Conservation (phyloP, 345 rosid genomes). For the Salix dunnii region DNA sequence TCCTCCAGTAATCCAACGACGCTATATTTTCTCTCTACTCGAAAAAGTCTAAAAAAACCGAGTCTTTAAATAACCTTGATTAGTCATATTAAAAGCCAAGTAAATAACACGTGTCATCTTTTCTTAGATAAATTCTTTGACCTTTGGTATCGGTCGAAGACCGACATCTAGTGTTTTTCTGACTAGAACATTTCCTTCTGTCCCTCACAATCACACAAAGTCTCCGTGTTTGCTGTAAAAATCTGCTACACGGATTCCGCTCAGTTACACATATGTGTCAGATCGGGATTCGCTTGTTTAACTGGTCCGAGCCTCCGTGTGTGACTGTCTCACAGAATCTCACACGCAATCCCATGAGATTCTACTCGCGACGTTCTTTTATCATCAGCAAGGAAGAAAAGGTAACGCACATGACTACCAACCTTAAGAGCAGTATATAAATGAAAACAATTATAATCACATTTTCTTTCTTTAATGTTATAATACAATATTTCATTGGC, state of each 20-base stretch:
- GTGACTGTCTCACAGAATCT: neutral
- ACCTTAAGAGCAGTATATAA: too few species aligned
- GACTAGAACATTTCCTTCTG: neutral
- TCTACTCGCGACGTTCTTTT: neutral
- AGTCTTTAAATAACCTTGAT: neutral
- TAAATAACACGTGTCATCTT: neutral
- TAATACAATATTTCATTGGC: neutral
- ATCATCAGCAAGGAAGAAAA: neutral
- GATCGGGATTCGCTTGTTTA: slow-evolving; percentile 2
- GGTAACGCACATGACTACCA: neutral
- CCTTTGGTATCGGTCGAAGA: neutral
- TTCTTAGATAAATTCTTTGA: neutral
- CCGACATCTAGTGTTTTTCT: neutral
- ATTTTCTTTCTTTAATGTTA: neutral
- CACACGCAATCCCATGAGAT: slow-evolving; percentile 10
- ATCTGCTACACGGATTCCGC: neutral
- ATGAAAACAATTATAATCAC: neutral
- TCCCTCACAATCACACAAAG: neutral
- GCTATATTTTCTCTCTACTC: too few species aligned
- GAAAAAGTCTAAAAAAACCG: neutral
- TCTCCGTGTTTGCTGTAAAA: neutral
- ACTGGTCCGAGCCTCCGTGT: too few species aligned
- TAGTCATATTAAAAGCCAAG: neutral
- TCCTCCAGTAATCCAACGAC: neutral
- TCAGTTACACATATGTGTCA: neutral